A percentile compares a stretch with the other conserved stretches of the same genome.
phyloP scores from a whole-genome alignment of 1,284 basidiomycete species.

The Austroboletus niveus region DNA sequence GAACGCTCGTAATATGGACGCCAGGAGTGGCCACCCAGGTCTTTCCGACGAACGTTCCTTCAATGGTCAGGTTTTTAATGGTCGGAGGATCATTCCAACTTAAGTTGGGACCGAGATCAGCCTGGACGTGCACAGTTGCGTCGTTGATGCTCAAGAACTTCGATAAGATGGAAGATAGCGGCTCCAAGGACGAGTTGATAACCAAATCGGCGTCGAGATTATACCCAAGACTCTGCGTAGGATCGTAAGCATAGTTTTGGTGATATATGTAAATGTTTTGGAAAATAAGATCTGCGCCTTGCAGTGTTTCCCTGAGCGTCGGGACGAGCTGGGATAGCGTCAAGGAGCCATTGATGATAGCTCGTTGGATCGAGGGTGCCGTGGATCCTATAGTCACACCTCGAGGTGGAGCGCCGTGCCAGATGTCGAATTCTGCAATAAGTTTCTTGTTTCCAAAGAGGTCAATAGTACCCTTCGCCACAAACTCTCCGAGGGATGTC shows the following conservation, averaged over 20 bases:
- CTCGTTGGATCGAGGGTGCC: slow-evolving; percentile 7
- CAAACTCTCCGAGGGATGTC: slow-evolving; percentile 2
- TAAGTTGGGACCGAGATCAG: slow-evolving; percentile 1
- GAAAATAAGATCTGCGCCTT: slow-evolving; percentile 3
- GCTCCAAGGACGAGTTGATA: slow-evolving; percentile 4
- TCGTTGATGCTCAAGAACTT: slow-evolving; percentile 2
- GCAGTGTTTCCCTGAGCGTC: neutral
- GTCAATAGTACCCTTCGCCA: slow-evolving; percentile 3
- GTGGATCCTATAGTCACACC: slow-evolving; percentile 4
- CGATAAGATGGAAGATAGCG: slow-evolving; percentile 1
- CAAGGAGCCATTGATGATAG: slow-evolving; percentile 1
- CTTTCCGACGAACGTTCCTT: slow-evolving; percentile 4
- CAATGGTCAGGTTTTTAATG: neutral
- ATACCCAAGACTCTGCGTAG: slow-evolving; percentile 3
- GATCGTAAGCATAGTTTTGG: slow-evolving; percentile 9
- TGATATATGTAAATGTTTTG: slow-evolving; percentile 9
- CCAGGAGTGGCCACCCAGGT: neutral
- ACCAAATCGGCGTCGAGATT: slow-evolving; percentile 4
- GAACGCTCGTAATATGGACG: slow-evolving; percentile 4
- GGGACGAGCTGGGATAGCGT: slow-evolving; percentile 10
- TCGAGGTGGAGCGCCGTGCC: slow-evolving; percentile 7
- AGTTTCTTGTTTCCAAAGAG: slow-evolving; percentile 8
- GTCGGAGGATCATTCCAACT: neutral
- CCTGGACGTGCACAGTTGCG: neutral
- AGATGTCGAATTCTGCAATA: slow-evolving; percentile 7